phyloP scores from a whole-genome alignment of 768 basidiomycete genomes.

The Gymnopilus junonius region DNA sequence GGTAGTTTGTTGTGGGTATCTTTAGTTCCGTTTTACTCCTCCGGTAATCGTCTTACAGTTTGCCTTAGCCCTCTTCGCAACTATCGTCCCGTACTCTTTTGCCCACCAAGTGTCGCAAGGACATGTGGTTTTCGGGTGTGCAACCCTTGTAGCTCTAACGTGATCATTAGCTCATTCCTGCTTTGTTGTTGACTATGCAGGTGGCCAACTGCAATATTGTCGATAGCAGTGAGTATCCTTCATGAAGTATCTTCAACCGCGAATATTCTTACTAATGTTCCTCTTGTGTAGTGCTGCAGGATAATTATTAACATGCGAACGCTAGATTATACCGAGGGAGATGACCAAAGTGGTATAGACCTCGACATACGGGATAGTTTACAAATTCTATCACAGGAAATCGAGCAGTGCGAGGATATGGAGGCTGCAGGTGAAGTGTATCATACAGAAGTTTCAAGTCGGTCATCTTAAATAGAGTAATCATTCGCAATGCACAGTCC shows the following conservation, averaged over 20 bases:
- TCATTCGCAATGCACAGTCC: too few relatives aligned
- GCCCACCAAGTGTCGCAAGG: constrained; percentile 3
- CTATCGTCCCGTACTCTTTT: constrained; percentile 9
- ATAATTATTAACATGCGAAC: constrained; percentile 16
- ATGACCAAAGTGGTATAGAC: background rate
- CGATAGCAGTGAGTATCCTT: constrained; percentile 4
- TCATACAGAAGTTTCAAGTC: background rate
- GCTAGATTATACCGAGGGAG: background rate
- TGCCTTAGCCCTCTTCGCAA: constrained; percentile 3
- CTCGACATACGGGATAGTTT: background rate
- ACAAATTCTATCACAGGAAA: background rate
- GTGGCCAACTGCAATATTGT: constrained; percentile 11
- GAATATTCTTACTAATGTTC: background rate
- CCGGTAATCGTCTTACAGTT: background rate
- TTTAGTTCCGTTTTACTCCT: background rate
- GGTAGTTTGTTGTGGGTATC: constrained; percentile 9
- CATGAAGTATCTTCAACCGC: too few relatives aligned
- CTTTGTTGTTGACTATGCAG: background rate
- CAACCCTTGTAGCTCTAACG: background rate
- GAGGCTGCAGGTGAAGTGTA: background rate
- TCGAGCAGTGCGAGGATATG: background rate
- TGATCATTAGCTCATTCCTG: background rate
- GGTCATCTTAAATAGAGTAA: too few relatives aligned
- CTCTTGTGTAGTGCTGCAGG: background rate
- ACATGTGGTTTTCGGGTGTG: constrained; percentile 15